Evolutionary conservation across 2,329 filamentous ascomycete genomes (phyloP).

Genomic region (Didymella arachidicola): DNA sequence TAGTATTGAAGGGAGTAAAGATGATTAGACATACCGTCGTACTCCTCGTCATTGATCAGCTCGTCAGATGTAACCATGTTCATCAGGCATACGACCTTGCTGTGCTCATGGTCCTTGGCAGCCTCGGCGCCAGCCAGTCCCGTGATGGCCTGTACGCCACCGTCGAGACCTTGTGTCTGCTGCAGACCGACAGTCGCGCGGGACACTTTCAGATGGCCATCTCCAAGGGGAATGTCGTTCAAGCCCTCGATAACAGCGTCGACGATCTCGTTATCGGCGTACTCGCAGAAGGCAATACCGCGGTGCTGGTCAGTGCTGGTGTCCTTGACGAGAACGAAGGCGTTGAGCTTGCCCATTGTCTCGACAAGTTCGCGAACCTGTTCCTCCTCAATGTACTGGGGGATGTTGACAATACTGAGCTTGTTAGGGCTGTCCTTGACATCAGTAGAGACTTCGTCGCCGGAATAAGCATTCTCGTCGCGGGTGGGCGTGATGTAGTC

Average conservation of each 20-base stretch:
- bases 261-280: conserved; percentile 77
- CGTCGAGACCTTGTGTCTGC: conserved; percentile 90
- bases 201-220: conserved; percentile 81
- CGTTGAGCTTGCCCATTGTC: conserved; percentile 91
- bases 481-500: conserved; percentile 91
- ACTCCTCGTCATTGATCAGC: conserved; percentile 91
- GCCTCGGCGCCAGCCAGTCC: conserved; percentile 93
- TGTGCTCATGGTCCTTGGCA: conserved; percentile 73
- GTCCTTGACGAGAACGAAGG: conserved; percentile 90
- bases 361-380: conserved; percentile 90
- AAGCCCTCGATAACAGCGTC: conserved; percentile 88
- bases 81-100: conserved; percentile 86
- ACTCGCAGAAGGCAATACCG: conserved; percentile 97
- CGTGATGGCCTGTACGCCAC: conserved; percentile 97
- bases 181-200: conserved; percentile 92
- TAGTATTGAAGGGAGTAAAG: not conserved
- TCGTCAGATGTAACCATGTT: conserved; percentile 99
- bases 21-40: conserved; percentile 73
- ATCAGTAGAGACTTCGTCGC: conserved; percentile 77
- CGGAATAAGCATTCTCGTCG: conserved; percentile 71
- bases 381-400: conserved; percentile 85
- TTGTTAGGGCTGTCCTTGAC: conserved; percentile 96
- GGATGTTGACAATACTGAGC: conserved; percentile 90
- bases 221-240: conserved; percentile 91
- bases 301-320: conserved; percentile 83